Evolutionary conservation across 352 stramenopile species (phyloP).

Genomic region (Phytopythium cucurbitacearum): DNA sequence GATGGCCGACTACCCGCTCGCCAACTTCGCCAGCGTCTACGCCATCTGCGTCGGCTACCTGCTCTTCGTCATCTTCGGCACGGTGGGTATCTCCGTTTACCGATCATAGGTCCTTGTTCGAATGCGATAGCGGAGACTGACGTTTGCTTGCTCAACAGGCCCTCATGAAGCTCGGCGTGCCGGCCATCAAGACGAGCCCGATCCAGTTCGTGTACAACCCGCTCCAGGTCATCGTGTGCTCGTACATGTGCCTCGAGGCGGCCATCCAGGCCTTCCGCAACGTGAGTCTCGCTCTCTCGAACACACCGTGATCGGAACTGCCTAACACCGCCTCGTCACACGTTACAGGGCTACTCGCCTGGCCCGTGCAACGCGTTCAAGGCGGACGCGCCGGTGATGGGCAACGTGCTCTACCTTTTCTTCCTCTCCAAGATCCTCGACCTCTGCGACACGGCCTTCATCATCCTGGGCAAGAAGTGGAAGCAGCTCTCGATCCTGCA

Average conservation of each 20-base stretch:
- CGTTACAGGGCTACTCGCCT: conserved; percentile 61
- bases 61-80: conserved; percentile 63
- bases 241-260: conserved; percentile 93
- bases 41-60: conserved; percentile 62
- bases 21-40: conserved; percentile 55
- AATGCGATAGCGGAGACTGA: not conserved
- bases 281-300: conserved; percentile 18
- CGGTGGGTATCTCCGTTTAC: conserved; percentile 14
- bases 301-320: too few species aligned
- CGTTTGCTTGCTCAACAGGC: conserved; percentile 14
- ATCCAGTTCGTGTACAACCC: conserved; percentile 96
- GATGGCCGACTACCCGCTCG: conserved; percentile 59
- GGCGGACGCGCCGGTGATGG: conserved; percentile 77
- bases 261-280: conserved; percentile 85
- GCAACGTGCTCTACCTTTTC: conserved; percentile 94
- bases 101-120: not conserved
- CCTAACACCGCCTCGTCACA: not conserved
- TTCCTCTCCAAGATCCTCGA: conserved; percentile 94
- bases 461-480: conserved; percentile 96
- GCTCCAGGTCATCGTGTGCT: conserved; percentile 90
- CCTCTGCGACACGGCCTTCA: conserved; percentile 92
- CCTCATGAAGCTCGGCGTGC: conserved; percentile 48
- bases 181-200: conserved; percentile 44
- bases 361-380: conserved; percentile 88
- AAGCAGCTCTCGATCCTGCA: conserved; percentile 95